A percentile compares a stretch with the other conserved stretches of the same genome.
Conservation (phyloP, 2,329 filamentous ascomycete species). For the Colletotrichum karsti region DNA sequence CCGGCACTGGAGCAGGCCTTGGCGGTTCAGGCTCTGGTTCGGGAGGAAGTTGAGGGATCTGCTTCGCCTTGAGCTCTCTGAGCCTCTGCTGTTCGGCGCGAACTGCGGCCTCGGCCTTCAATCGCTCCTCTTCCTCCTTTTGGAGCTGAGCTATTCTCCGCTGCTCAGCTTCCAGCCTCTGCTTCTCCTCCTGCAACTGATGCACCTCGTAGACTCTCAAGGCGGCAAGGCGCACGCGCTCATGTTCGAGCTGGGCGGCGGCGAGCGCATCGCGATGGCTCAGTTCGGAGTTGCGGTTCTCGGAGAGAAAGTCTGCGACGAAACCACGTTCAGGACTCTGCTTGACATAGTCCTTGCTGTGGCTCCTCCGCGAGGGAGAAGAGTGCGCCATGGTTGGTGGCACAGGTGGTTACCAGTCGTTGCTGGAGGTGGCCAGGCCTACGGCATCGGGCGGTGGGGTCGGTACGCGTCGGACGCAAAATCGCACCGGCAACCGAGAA, state of each 20-base stretch:
- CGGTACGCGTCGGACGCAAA: slow-evolving; percentile 13
- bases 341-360: slow-evolving; percentile 41
- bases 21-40: slow-evolving; percentile 41
- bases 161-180: slow-evolving; percentile 51
- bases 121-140: slow-evolving; percentile 54
- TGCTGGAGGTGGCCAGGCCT: slow-evolving; percentile 14
- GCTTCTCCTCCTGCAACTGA: slow-evolving; percentile 53
- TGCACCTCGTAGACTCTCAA: slow-evolving; percentile 58
- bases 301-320: slow-evolving; percentile 68
- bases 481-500: slow-evolving; percentile 4
- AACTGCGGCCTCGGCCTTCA: slow-evolving; percentile 53
- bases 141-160: slow-evolving; percentile 53
- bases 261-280: slow-evolving; percentile 73
- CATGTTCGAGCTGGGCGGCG: slow-evolving; percentile 72
- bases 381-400: slow-evolving; percentile 50
- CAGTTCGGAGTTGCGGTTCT: slow-evolving; percentile 69
- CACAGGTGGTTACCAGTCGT: slow-evolving; percentile 4
- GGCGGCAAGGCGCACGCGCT: slow-evolving; percentile 65
- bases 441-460: slow-evolving; percentile 26
- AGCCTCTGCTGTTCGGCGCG: slow-evolving; percentile 57
- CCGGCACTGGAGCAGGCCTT: slow-evolving; percentile 32
- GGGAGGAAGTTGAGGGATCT: slow-evolving; percentile 52
- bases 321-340: slow-evolving; percentile 55
- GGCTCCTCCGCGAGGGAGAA: slow-evolving; percentile 47
- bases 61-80: slow-evolving; percentile 55